A percentile compares a stretch with the other conserved stretches of the same genome.
phyloP scores from a whole-genome alignment of 163 green algal species.

The Trebouxia gelatinosa region DNA sequence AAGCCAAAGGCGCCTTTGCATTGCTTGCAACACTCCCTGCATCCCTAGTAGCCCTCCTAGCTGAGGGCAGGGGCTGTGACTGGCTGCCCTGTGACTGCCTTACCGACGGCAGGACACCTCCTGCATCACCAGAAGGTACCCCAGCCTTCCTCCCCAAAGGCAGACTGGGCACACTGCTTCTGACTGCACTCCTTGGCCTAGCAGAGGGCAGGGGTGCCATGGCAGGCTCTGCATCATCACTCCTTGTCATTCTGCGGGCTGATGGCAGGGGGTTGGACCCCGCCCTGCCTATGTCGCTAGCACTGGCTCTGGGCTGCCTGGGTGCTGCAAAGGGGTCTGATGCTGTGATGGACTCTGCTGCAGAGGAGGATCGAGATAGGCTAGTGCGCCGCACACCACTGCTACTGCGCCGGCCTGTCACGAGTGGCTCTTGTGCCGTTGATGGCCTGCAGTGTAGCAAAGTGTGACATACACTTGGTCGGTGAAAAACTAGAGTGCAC shows the following conservation, averaged over 20 bases:
- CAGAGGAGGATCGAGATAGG: slow-evolving; percentile 19
- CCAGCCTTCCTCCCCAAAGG: neutral
- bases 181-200: neutral
- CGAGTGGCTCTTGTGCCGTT: neutral
- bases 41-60: neutral
- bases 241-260: neutral
- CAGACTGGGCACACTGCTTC: neutral
- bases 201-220: slow-evolving; percentile 2
- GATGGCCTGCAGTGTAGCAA: neutral
- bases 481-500: no score
- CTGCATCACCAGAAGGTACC: slow-evolving; percentile 1
- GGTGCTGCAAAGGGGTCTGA: neutral
- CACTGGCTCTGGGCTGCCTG: neutral
- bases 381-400: neutral
- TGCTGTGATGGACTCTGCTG: neutral
- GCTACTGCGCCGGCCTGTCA: neutral
- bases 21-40: neutral
- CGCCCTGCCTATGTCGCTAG: slow-evolving; percentile 17
- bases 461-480: neutral
- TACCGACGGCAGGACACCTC: neutral
- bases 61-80: neutral
- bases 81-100: neutral
- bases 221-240: neutral
- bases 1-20: neutral
- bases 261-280: neutral